Conservation (phyloP, 2,329 filamentous ascomycete genomes). For the Macrophomina pseudophaseolina region DNA sequence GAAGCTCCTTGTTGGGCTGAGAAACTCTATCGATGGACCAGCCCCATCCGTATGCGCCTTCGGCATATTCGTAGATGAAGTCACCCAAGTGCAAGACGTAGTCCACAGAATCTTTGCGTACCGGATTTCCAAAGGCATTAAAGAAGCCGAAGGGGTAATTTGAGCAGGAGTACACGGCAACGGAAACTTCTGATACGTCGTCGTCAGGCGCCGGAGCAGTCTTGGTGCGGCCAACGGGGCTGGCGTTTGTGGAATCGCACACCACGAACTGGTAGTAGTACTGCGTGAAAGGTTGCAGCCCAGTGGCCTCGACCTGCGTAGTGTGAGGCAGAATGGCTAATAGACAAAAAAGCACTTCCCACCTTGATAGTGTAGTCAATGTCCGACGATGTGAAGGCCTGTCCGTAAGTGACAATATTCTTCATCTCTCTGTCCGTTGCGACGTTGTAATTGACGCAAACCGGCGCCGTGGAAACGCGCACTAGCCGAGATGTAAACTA, state of each 20-base stretch:
- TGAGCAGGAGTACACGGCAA: constrained; percentile 74
- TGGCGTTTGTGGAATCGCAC: constrained; percentile 65
- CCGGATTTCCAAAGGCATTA: constrained; percentile 53
- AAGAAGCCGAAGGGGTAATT: constrained; percentile 65
- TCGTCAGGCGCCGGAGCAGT: constrained; percentile 64
- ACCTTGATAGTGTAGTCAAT: constrained; percentile 76
- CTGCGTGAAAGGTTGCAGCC: constrained; percentile 64
- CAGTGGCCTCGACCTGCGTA: constrained; percentile 64
- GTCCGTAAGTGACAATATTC: constrained; percentile 59
- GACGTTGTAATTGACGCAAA: constrained; percentile 70
- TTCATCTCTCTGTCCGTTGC: constrained; percentile 53
- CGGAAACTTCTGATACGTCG: constrained; percentile 61
- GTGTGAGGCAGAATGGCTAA: constrained; percentile 23
- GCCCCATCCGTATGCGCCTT: constrained; percentile 44
- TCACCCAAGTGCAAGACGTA: constrained; percentile 50
- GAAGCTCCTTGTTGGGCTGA: constrained; percentile 44
- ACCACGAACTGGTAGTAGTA: constrained; percentile 74
- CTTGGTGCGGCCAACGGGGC: constrained; percentile 69
- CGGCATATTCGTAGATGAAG: constrained; percentile 51
- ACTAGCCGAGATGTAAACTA: constrained; percentile 33
- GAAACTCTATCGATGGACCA: constrained; percentile 40
- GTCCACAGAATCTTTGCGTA: constrained; percentile 47
- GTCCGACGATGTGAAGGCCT: constrained; percentile 71
- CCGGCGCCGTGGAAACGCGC: constrained; percentile 60
- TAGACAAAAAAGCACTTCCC: background rate